Percentiles rank a stretch among this genome's conserved stretches.
phyloP scores from a whole-genome alignment of 495 filamentous ascomycete genomes.

The Amphirosellinia nigrospora region DNA sequence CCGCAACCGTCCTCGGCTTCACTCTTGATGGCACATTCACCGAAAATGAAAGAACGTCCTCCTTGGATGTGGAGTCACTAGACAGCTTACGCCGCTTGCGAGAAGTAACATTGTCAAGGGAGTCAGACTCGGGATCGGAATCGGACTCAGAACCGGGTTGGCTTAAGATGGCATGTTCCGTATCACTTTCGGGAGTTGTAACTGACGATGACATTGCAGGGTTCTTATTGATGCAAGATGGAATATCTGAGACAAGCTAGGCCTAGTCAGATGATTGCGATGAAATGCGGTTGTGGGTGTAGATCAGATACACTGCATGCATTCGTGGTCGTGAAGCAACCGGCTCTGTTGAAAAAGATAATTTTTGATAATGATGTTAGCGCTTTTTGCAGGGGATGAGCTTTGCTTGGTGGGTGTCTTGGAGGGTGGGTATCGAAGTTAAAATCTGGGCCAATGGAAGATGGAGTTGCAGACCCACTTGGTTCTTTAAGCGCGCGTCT shows the following conservation, averaged over 20 bases:
- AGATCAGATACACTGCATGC: constrained; percentile 21
- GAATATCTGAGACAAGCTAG: constrained; percentile 5
- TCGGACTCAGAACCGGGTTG: constrained; percentile 28
- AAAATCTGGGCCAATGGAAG: neutral
- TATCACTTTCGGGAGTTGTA: constrained; percentile 19
- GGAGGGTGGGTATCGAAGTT: neutral
- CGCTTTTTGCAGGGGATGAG: neutral
- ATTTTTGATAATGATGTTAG: constrained; percentile 23
- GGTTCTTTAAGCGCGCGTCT: constrained; percentile 1
- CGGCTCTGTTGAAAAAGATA: constrained; percentile 25
- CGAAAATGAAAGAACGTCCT: constrained; percentile 32
- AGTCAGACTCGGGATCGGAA: constrained; percentile 46
- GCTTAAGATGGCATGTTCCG: constrained; percentile 26
- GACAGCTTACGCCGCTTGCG: constrained; percentile 58
- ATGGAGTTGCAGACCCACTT: neutral
- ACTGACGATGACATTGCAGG: constrained; percentile 22
- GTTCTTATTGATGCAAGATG: no score
- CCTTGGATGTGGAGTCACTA: constrained; percentile 26
- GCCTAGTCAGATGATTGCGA: neutral
- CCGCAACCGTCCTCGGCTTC: constrained; percentile 41
- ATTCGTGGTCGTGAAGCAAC: constrained; percentile 25
- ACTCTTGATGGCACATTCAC: constrained; percentile 57
- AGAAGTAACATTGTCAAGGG: constrained; percentile 51
- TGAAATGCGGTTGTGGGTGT: constrained; percentile 3
- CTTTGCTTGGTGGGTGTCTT: neutral